These are phyloP conservation scores for Leucocoprinus birnbaumii DNA, from an alignment of 768 basidiomycete genomes.

Conservation along the genomic window DNA sequence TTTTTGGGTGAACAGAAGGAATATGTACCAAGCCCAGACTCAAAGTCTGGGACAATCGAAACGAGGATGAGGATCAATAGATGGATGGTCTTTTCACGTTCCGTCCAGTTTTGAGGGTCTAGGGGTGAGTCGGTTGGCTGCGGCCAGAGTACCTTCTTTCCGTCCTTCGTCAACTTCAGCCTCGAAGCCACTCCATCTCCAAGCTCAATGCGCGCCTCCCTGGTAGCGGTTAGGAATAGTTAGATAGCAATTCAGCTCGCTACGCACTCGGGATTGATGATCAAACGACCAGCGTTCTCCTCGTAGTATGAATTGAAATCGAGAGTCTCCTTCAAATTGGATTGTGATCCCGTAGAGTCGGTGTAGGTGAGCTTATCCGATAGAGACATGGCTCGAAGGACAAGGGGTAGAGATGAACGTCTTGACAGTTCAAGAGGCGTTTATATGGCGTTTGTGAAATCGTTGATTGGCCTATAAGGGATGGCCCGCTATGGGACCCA, in stretches of 20 bases:
- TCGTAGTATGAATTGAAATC: constrained; percentile 47
- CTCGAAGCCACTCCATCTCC: constrained; percentile 50
- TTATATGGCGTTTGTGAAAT: not conserved
- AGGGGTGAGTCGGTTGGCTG: constrained; percentile 59
- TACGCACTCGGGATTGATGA: constrained; percentile 58
- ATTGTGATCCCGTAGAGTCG: not conserved
- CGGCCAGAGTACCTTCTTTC: constrained; percentile 64
- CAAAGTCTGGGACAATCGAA: constrained; percentile 65
- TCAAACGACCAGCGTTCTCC: constrained; percentile 51
- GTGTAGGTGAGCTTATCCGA: constrained; percentile 17
- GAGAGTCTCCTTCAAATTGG: constrained; percentile 17
- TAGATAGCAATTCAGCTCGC: not conserved
- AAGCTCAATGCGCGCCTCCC: constrained; percentile 62
- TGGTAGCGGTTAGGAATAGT: constrained; percentile 16
- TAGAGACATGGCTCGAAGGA: not conserved
- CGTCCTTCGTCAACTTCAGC: constrained; percentile 56
- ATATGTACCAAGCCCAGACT: constrained; percentile 56
- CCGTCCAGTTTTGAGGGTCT: constrained; percentile 70
- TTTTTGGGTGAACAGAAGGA: not conserved
- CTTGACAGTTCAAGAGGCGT: not conserved
- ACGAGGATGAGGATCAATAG: constrained; percentile 62
- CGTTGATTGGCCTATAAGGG: not conserved
- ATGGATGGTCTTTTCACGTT: constrained; percentile 49
- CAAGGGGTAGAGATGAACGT: not conserved
- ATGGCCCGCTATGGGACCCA: not conserved